Percentiles rank a stretch among this genome's conserved stretches.
These are phyloP conservation scores for Suhomyces taliae DNA, from an alignment of 1,139 yeast species.

Conservation along the genomic window DNA sequence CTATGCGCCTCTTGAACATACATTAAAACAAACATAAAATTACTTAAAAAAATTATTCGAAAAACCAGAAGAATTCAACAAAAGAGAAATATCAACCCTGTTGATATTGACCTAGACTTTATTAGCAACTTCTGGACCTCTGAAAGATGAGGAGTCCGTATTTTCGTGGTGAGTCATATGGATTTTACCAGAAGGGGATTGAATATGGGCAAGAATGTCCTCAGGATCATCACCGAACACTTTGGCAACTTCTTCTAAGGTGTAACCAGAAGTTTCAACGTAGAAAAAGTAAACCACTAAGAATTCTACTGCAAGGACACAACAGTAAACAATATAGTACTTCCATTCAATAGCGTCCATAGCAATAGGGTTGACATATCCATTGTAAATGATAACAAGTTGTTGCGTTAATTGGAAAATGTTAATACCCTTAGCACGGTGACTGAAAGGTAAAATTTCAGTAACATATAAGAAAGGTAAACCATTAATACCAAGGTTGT, in stretches of 20 bases:
- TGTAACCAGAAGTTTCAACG: slow-evolving; percentile 54
- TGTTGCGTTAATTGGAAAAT: slow-evolving; percentile 30
- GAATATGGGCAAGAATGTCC: neutral
- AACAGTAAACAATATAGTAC: slow-evolving; percentile 56
- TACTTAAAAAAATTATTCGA: no score
- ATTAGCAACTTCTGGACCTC: no score
- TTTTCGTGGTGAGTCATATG: slow-evolving; percentile 5
- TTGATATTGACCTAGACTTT: neutral
- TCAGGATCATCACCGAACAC: slow-evolving; percentile 44
- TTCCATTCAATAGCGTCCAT: slow-evolving; percentile 16
- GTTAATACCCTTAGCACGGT: slow-evolving; percentile 47
- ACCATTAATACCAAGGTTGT: slow-evolving; percentile 42
- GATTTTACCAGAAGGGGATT: slow-evolving; percentile 5
- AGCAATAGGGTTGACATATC: slow-evolving; percentile 43
- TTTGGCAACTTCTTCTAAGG: slow-evolving; percentile 54
- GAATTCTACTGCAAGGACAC: slow-evolving; percentile 39
- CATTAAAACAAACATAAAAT: no score
- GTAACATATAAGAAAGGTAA: slow-evolving; percentile 41
- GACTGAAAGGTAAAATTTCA: slow-evolving; percentile 45
- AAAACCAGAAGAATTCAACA: no score
- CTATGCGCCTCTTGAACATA: no score
- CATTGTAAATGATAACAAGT: slow-evolving; percentile 31
- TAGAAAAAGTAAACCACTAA: slow-evolving; percentile 40
- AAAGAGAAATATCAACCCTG: neutral
- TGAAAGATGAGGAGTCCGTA: neutral